Conservation (phyloP, 2,329 filamentous ascomycete species). For the Pseudogymnoascus sp. region DNA sequence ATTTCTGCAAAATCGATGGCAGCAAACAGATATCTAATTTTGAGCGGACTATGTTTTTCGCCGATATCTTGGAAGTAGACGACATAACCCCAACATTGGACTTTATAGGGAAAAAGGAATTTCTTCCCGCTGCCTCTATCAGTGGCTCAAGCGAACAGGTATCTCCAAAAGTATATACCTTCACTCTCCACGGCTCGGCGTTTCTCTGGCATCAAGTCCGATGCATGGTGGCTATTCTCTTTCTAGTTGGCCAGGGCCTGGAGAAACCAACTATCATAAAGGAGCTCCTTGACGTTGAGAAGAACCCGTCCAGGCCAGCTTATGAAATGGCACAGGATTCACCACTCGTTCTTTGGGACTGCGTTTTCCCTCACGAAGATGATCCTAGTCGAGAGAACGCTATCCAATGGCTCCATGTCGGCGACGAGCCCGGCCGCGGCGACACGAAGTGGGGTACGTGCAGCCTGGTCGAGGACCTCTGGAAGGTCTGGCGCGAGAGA, state of each 20-base stretch:
- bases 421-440: slow-evolving; percentile 51
- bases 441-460: slow-evolving; percentile 55
- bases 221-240: slow-evolving; percentile 87
- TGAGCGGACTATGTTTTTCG: slow-evolving; percentile 66
- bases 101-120: slow-evolving; percentile 43
- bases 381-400: slow-evolving; percentile 43
- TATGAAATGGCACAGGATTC: slow-evolving; percentile 89
- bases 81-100: slow-evolving; percentile 45
- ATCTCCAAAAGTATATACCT: slow-evolving; percentile 67
- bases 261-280: slow-evolving; percentile 67
- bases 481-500: slow-evolving; percentile 71
- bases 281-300: slow-evolving; percentile 63
- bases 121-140: slow-evolving; percentile 29
- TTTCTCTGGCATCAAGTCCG: slow-evolving; percentile 98
- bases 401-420: slow-evolving; percentile 71
- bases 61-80: slow-evolving; percentile 66
- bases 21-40: slow-evolving; percentile 86
- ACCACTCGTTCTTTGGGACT: slow-evolving; percentile 93
- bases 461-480: slow-evolving; percentile 66
- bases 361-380: slow-evolving; percentile 63
- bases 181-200: slow-evolving; percentile 80
- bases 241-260: slow-evolving; percentile 81
- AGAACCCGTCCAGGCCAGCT: slow-evolving; percentile 66
- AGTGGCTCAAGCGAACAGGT: slow-evolving; percentile 10
- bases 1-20: slow-evolving; percentile 90